These are phyloP conservation scores for Paragyromitra xinjiangensis DNA, from an alignment of 495 filamentous ascomycete genomes.

Conservation along the genomic window DNA sequence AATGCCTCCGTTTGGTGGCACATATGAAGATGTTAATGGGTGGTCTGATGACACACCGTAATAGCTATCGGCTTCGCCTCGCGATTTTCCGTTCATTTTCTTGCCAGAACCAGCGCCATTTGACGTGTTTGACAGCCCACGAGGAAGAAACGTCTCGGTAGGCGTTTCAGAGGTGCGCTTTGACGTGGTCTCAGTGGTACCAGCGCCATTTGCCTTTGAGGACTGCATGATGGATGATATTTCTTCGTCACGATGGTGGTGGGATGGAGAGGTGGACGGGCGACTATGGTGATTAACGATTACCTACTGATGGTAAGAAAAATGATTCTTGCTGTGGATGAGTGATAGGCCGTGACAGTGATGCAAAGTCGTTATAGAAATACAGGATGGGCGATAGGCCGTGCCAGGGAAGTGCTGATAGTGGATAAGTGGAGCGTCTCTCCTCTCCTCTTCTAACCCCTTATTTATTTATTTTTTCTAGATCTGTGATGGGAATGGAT, in stretches of 20 bases:
- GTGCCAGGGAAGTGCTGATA: not conserved
- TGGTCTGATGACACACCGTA: slow-evolving; percentile 34
- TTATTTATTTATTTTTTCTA: slow-evolving; percentile 9
- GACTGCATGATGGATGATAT: slow-evolving; percentile 32
- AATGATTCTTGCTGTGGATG: slow-evolving; percentile 5
- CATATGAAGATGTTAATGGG: slow-evolving; percentile 39
- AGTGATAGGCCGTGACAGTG: slow-evolving; percentile 27
- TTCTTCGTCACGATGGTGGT: slow-evolving; percentile 10
- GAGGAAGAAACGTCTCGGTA: slow-evolving; percentile 37
- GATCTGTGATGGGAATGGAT: slow-evolving; percentile 17
- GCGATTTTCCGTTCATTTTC: slow-evolving; percentile 11
- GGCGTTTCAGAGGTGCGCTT: slow-evolving; percentile 15
- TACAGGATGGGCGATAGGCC: slow-evolving; percentile 30
- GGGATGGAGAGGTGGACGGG: not conserved
- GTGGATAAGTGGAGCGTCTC: not conserved
- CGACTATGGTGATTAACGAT: slow-evolving; percentile 34
- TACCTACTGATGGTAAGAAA: slow-evolving; percentile 30
- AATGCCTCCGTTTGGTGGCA: slow-evolving; percentile 15
- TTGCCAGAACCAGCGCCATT: slow-evolving; percentile 21
- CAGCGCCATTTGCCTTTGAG: slow-evolving; percentile 18
- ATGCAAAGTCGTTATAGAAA: slow-evolving; percentile 43
- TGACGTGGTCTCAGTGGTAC: slow-evolving; percentile 6
- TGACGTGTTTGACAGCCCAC: slow-evolving; percentile 34
- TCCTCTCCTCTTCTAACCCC: not conserved
- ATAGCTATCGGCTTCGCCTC: slow-evolving; percentile 43